phyloP scores from a whole-genome alignment of 1,139 yeast species.

The Nakaseomyces glabratus region DNA sequence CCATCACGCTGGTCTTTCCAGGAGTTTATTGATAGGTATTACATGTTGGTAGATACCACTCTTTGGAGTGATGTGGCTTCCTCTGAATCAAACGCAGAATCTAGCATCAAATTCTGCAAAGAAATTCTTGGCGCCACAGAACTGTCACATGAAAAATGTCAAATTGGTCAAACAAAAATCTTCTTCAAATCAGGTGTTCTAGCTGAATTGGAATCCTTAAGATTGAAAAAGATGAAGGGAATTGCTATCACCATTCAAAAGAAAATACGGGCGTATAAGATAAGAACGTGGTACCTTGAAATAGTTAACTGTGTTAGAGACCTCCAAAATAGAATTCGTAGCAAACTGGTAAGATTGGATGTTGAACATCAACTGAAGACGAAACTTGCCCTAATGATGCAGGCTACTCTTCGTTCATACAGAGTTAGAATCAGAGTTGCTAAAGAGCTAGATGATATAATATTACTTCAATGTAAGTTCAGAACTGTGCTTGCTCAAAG shows the following conservation, averaged over 20 bases:
- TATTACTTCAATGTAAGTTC: slow-evolving; percentile 55
- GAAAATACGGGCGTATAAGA: slow-evolving; percentile 60
- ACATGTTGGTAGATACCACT: slow-evolving; percentile 66
- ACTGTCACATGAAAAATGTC: slow-evolving; percentile 66
- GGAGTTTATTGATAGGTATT: slow-evolving; percentile 89
- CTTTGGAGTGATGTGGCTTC: slow-evolving; percentile 46
- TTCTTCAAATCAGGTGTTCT: slow-evolving; percentile 96
- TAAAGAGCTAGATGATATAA: slow-evolving; percentile 41
- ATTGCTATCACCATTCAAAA: slow-evolving; percentile 88
- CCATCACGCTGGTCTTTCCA: slow-evolving; percentile 96
- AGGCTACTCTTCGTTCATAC: slow-evolving; percentile 53
- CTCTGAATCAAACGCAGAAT: slow-evolving; percentile 33
- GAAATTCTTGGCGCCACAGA: slow-evolving; percentile 51
- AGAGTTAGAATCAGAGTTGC: slow-evolving; percentile 42
- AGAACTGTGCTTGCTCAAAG: slow-evolving; percentile 60
- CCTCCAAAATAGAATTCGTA: slow-evolving; percentile 59
- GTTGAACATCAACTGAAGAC: slow-evolving; percentile 51
- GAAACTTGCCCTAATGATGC: slow-evolving; percentile 62
- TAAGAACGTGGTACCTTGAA: slow-evolving; percentile 53
- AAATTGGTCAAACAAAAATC: slow-evolving; percentile 82
- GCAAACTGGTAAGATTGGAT: slow-evolving; percentile 49
- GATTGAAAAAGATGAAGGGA: slow-evolving; percentile 68
- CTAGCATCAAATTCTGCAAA: slow-evolving; percentile 58
- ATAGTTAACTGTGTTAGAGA: slow-evolving; percentile 47
- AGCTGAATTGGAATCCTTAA: slow-evolving; percentile 82